phyloP scores from a whole-genome alignment of 306 rosid genomes.

The Lathyrus sativus region DNA sequence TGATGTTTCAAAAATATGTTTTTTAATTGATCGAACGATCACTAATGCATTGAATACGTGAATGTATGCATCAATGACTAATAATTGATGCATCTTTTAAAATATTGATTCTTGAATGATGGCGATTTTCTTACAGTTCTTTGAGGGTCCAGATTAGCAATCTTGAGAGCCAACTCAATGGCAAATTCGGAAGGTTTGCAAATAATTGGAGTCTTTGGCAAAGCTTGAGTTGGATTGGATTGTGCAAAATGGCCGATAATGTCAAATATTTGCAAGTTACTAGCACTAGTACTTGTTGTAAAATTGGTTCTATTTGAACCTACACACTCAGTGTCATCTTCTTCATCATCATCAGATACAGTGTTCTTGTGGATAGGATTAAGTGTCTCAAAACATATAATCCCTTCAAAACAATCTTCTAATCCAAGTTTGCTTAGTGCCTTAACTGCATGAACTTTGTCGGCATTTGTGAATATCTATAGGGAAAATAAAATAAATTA shows the following conservation, averaged over 20 bases:
- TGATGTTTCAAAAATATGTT: no score
- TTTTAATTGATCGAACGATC: no score
- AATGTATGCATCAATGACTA: no score
- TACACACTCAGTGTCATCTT: conserved; percentile 65
- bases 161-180: conserved; percentile 72
- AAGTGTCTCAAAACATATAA: conserved; percentile 91
- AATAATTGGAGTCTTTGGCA: conserved; percentile 85
- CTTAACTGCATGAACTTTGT: conserved; percentile 70
- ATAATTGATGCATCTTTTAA: no score
- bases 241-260: conserved; percentile 70
- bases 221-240: conserved; percentile 43
- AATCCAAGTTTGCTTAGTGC: conserved; percentile 85
- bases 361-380: conserved; percentile 64
- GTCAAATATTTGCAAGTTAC: conserved; percentile 65
- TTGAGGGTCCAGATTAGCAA: conserved; percentile 78
- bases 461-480: conserved; percentile 96
- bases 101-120: no score
- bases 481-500: background rate
- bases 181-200: conserved; percentile 84
- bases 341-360: conserved; percentile 69
- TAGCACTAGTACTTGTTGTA: conserved; percentile 32
- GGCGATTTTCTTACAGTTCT: conserved; percentile 65
- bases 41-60: no score
- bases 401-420: conserved; percentile 90
- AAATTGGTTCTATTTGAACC: conserved; percentile 39